These are phyloP conservation scores for Ceratocystis destructans DNA, from an alignment of 2,329 filamentous ascomycete genomes.

Conservation along the genomic window DNA sequence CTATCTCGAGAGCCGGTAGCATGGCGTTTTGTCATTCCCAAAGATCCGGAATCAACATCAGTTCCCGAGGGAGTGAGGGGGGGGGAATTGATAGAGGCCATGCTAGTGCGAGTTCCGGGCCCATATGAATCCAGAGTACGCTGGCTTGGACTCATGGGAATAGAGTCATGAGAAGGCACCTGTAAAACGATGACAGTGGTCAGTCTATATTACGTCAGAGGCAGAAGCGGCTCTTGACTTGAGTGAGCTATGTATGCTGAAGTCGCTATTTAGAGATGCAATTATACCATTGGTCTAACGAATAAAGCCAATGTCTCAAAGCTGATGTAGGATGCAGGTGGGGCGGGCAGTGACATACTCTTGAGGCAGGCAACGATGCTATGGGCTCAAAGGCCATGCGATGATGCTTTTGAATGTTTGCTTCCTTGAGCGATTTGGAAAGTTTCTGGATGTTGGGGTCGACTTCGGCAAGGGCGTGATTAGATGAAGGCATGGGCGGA, in stretches of 20 bases:
- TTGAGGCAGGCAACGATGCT: constrained; percentile 62
- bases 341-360: constrained; percentile 44
- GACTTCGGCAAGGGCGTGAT: constrained; percentile 3
- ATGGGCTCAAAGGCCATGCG: constrained; percentile 60
- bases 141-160: constrained; percentile 14
- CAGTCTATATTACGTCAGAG: background rate
- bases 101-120: constrained; percentile 26
- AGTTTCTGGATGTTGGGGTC: constrained; percentile 14
- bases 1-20: constrained; percentile 24
- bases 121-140: constrained; percentile 12
- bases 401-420: constrained; percentile 14
- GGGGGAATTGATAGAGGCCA: constrained; percentile 67
- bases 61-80: constrained; percentile 79
- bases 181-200: constrained; percentile 2
- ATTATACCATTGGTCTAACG: no score
- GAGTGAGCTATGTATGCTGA: background rate
- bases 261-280: background rate
- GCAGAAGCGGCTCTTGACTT: background rate
- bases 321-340: background rate
- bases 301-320: background rate
- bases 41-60: constrained; percentile 26
- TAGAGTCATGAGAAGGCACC: constrained; percentile 17
- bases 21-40: constrained; percentile 12
- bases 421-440: constrained; percentile 17
- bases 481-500: background rate